These are phyloP conservation scores for Phyllosticta paracitricarpa DNA, from an alignment of 2,329 filamentous ascomycete genomes.

Conservation along the genomic window DNA sequence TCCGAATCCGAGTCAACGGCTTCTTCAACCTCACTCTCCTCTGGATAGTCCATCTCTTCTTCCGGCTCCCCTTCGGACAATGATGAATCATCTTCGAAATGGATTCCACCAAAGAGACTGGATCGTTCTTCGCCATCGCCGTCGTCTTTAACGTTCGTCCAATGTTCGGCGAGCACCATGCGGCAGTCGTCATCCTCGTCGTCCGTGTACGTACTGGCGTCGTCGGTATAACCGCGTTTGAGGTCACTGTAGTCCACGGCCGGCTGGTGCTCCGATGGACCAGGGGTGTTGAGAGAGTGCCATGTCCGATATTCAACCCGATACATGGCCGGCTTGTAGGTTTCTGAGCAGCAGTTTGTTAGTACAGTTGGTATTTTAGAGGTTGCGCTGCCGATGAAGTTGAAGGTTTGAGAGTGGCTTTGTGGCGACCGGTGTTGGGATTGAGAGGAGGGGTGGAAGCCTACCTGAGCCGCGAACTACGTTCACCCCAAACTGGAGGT, in stretches of 20 bases:
- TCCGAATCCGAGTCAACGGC: background rate
- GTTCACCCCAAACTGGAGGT: constrained; percentile 26
- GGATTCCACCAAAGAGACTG: background rate
- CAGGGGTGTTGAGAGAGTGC: background rate
- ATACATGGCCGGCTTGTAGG: background rate
- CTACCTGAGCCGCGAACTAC: constrained; percentile 17
- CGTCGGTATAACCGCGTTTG: background rate
- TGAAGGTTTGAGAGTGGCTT: background rate
- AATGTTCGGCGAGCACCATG: background rate
- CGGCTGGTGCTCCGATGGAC: background rate
- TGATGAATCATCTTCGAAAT: background rate
- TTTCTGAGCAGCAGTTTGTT: background rate
- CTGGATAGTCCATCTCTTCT: background rate
- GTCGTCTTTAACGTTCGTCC: background rate
- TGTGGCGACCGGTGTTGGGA: background rate
- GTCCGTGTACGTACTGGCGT: background rate
- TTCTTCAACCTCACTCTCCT: background rate
- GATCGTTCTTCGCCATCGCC: background rate
- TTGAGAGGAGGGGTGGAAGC: background rate
- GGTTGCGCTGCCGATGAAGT: background rate
- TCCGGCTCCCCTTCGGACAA: background rate
- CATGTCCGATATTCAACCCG: background rate
- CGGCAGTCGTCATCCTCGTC: background rate
- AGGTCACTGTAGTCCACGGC: background rate
- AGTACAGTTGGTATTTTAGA: too few species aligned